Evolutionary conservation across 2,329 filamentous ascomycete species (phyloP), one percentile per base, ranked within the genome.

Genomic region (Calonectria fujianensis): DNA sequence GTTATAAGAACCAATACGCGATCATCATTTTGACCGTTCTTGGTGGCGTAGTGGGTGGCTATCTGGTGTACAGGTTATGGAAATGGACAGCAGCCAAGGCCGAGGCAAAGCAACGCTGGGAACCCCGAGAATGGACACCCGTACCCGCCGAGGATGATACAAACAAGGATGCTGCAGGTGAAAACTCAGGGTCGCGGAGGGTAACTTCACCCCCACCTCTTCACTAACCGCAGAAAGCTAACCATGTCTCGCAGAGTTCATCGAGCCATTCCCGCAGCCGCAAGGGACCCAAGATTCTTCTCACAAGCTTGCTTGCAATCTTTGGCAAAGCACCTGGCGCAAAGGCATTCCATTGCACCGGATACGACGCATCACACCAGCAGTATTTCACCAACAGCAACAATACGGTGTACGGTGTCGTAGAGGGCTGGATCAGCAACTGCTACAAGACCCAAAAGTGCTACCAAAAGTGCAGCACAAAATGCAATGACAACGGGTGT

Each of bases 11-110:
- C 24, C 57, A 63, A 24, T 63, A 63, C 13, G 57, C 57, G 10
- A 63, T 63, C 35, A 18, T 63, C 57, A 63, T 63, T 5, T n/a
- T 63, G 37, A 63, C 57, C 27, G 57, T 63, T 29, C 57, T 63
- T 27, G 57, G 57, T 1, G 57, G 57, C 16, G 7, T 63, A 8
- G 24, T 63, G 35, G 57, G 57, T 4, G 57, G 57, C 1, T 63
- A 41, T 27, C n/a, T 63, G 14, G 57, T 63, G 1, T 63, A 63
- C 37, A 63, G 18, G 24, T 20, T 63, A 41, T 63, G 57, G 57
- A 63, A 37, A 9, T 63, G 57, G 57, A 37, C 57, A 1, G 32
- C 57, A 27, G n/a, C 57, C 16, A 63, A 18, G n/a, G 45, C 45
- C 4, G 45, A 29, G 24, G 57, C 57, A 29, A 39, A 41, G 14